These are phyloP conservation scores for Ammopiptanthus mongolicus DNA, from an alignment of 306 rosid genomes.

Conservation along the genomic window DNA sequence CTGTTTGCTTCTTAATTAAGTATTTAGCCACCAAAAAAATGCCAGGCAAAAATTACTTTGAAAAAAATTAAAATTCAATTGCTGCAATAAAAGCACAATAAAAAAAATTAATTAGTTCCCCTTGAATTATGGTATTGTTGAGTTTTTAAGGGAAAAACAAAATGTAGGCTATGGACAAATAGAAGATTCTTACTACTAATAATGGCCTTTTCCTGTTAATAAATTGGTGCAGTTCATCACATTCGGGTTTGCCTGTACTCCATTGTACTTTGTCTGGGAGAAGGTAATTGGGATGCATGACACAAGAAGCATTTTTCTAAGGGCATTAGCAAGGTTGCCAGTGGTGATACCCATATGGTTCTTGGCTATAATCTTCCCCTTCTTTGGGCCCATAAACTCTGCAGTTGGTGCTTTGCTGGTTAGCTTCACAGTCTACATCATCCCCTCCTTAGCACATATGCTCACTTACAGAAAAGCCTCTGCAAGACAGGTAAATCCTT, in stretches of 20 bases:
- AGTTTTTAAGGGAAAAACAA: not conserved
- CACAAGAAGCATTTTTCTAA: conserved; percentile 70
- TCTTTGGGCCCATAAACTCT: conserved; percentile 94
- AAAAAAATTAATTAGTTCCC: not conserved
- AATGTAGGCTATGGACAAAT: not conserved
- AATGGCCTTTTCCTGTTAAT: not conserved
- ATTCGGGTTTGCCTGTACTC: conserved; percentile 94
- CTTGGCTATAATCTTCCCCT: conserved; percentile 89
- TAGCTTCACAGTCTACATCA: conserved; percentile 94
- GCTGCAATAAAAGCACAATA: not conserved
- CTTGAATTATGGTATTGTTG: not conserved
- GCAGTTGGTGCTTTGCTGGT: conserved; percentile 94
- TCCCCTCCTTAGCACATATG: conserved; percentile 84
- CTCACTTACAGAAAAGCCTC: conserved; percentile 83
- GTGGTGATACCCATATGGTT: conserved; percentile 98
- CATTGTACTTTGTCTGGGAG: conserved; percentile 99
- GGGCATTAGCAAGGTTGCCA: conserved; percentile 88
- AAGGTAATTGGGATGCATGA: conserved; percentile 98
- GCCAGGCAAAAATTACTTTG: not conserved
- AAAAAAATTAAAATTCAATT: not conserved
- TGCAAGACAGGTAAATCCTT: conserved; percentile 66
- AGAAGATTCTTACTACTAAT: not conserved
- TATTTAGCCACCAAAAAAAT: not conserved
- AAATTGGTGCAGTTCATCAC: conserved; percentile 77
- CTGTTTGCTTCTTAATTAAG: not conserved